Conservation (phyloP, 768 basidiomycete genomes). For the Phanerochaete carnosa region DNA sequence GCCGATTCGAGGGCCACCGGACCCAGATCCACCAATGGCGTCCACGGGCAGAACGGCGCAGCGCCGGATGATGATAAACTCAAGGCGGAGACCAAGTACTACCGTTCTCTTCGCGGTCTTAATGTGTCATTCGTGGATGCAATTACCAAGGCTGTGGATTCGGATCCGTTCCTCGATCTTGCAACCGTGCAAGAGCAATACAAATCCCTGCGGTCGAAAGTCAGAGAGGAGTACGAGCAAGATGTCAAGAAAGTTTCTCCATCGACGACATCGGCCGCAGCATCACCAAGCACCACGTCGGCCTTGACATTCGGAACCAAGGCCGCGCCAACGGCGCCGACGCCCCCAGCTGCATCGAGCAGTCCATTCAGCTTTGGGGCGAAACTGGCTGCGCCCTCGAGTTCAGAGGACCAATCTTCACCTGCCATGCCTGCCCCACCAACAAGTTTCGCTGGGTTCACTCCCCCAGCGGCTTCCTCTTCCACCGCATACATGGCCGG, state of each 20-base stretch:
- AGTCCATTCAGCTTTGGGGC: conserved; percentile 1
- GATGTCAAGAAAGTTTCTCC: conserved; percentile 6
- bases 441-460: conserved; percentile 33
- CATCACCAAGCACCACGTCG: neutral
- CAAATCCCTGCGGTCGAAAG: conserved; percentile 47
- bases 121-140: conserved; percentile 64
- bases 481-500: conserved; percentile 15
- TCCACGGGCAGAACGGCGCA: neutral
- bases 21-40: conserved; percentile 1
- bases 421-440: conserved; percentile 29
- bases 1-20: conserved; percentile 12
- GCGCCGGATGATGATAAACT: conserved; percentile 25
- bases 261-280: neutral
- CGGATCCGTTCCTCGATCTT: conserved; percentile 71
- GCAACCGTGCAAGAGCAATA: conserved; percentile 56
- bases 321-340: neutral
- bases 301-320: neutral
- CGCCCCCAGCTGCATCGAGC: neutral
- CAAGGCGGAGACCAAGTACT: conserved; percentile 48
- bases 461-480: conserved; percentile 22
- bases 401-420: conserved; percentile 24
- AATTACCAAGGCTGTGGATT: conserved; percentile 53
- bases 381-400: conserved; percentile 7
- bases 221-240: conserved; percentile 54
- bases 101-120: conserved; percentile 68